Evolutionary conservation across 2,329 filamentous ascomycete genomes (phyloP), one percentile per base, ranked within the genome.

Genomic region (Diaporthe citri): DNA sequence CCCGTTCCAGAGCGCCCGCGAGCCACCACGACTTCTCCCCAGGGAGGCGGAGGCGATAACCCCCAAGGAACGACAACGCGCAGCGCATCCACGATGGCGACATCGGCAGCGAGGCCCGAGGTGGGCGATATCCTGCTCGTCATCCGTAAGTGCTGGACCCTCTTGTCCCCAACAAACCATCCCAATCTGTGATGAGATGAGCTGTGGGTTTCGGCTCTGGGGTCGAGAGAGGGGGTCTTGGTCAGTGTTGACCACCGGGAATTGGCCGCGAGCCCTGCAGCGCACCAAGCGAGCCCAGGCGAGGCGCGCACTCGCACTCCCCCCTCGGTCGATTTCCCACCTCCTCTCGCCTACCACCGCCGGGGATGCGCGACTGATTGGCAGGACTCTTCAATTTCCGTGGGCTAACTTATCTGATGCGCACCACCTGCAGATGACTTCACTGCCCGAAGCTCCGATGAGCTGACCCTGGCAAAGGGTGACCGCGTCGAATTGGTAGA

Each of bases 361-460:
- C 55, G 46, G 52, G 55, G 60, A 56, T 64, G 60, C 72, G 59
- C 48, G 67, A 71, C 39, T 67, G n/a, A 55, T 74, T 77, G 73
- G 73, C 73, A 57, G 60, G 62, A 60, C 59, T 62, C 39, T 46
- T 51, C 25, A 69, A 67, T 51, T 74, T 64, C 59, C 55, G n/a
- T 46, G 34, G 62, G 55, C 75, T 76, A 60, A 76, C 75, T 72
- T 46, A 64, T 59, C 39, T 67, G 43, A 64, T 36, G 67, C 60
- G 67, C 48, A 62, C 25, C 34, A 57, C 41, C 48, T 72, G 64
- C 77, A 97, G 95, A 99, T 85, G 95, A 98, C 85, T 98, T 99
- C 83, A 88, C 92, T 79, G 96, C 96, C 74, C 92, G 97, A 79
- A 97, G 95, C 84, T 93, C 94, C 74, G 97, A 99, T 85, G 97